phyloP scores from a whole-genome alignment of 257 asterid genomes.

The Capsicum chinense region DNA sequence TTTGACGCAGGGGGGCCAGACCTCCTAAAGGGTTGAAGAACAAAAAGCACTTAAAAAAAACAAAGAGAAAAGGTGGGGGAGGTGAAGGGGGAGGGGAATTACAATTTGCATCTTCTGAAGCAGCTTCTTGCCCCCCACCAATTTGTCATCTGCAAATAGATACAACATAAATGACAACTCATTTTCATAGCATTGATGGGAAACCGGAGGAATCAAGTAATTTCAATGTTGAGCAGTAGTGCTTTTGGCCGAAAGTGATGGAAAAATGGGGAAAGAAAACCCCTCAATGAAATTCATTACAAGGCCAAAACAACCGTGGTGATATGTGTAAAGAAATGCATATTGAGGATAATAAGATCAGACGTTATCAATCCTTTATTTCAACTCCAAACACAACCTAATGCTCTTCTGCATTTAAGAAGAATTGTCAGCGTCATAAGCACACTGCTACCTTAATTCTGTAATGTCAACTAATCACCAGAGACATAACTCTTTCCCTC shows the following conservation, averaged over 20 bases:
- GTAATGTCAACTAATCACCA: slow-evolving; percentile 62
- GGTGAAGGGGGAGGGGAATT: neutral
- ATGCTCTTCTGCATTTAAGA: slow-evolving; percentile 7
- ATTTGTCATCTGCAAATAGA: slow-evolving; percentile 10
- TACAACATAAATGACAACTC: slow-evolving; percentile 12
- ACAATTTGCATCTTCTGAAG: slow-evolving; percentile 28
- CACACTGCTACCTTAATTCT: slow-evolving; percentile 45
- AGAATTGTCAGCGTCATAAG: slow-evolving; percentile 5
- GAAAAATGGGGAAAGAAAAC: neutral
- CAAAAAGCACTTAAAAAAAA: neutral
- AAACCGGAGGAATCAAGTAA: neutral
- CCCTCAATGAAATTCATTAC: neutral
- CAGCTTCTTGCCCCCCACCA: neutral
- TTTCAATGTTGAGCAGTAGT: neutral
- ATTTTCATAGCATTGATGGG: slow-evolving; percentile 2
- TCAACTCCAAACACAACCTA: slow-evolving; percentile 15
- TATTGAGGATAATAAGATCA: slow-evolving; percentile 17
- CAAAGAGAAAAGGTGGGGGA: neutral
- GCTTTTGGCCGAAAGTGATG: neutral
- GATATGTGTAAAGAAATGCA: neutral
- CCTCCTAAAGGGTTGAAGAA: slow-evolving; percentile 3
- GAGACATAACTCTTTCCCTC: slow-evolving; percentile 71
- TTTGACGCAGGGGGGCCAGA: neutral
- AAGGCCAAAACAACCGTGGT: neutral
- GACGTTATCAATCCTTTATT: neutral